Conservation (phyloP, 352 stramenopile genomes). For the Pythium diclinum region DNA sequence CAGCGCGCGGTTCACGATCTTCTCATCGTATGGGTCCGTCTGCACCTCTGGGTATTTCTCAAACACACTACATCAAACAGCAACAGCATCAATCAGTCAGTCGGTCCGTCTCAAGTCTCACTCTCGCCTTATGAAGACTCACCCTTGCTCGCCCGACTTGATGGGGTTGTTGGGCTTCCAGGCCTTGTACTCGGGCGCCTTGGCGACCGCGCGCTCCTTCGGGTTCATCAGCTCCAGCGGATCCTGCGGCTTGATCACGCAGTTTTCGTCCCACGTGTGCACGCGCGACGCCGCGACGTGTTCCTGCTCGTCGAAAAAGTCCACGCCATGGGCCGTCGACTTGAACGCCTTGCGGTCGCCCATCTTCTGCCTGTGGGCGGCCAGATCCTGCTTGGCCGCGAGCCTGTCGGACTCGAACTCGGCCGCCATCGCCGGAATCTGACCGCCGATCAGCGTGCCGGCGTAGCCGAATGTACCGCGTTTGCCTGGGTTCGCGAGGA, state of each 20-base stretch:
- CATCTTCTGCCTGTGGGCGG: constrained; percentile 47
- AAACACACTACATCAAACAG: constrained; percentile 36
- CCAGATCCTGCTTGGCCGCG: constrained; percentile 31
- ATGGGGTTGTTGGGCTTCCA: constrained; percentile 69
- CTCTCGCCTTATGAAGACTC: neutral
- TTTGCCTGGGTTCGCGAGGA: constrained; percentile 57
- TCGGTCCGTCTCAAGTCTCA: neutral
- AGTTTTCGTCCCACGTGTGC: constrained; percentile 70
- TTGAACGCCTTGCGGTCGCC: constrained; percentile 76
- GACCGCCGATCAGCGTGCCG: constrained; percentile 60
- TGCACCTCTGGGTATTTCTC: constrained; percentile 65
- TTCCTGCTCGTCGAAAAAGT: constrained; percentile 75
- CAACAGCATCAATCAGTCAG: neutral
- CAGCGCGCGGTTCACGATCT: constrained; percentile 71
- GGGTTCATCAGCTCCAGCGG: constrained; percentile 69
- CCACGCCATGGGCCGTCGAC: constrained; percentile 54
- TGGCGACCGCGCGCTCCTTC: constrained; percentile 56
- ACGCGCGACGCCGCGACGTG: constrained; percentile 58
- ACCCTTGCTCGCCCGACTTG: constrained; percentile 62
- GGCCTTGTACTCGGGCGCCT: constrained; percentile 53
- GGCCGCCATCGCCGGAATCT: constrained; percentile 42
- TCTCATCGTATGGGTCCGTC: constrained; percentile 72
- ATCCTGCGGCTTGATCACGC: constrained; percentile 49
- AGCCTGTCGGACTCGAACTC: constrained; percentile 63
- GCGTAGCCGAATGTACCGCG: constrained; percentile 76